Evolutionary conservation across 1,284 basidiomycete species (phyloP).

Genomic region (Xerocomus alliaceus): DNA sequence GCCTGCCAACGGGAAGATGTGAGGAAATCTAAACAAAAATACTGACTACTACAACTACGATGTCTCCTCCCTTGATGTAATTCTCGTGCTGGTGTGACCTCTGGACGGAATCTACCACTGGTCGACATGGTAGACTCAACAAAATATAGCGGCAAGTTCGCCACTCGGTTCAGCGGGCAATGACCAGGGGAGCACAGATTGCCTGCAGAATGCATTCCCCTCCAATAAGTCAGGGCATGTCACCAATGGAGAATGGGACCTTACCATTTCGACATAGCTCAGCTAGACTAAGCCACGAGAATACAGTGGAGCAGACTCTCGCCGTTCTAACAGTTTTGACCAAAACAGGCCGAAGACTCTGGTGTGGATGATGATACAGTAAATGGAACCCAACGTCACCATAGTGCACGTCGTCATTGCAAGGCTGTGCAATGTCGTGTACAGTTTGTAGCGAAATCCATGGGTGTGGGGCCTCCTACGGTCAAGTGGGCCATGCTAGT

Average conservation of each 20-base stretch:
- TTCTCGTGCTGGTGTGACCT: background rate
- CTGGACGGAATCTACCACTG: background rate
- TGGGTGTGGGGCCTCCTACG: background rate
- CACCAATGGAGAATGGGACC: background rate
- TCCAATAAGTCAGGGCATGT: conserved; percentile 3
- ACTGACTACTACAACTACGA: conserved; percentile 15
- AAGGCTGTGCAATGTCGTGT: conserved; percentile 34
- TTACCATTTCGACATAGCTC: conserved; percentile 6
- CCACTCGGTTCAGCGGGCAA: conserved; percentile 5
- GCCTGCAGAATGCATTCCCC: background rate
- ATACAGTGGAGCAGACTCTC: background rate
- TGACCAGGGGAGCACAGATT: background rate
- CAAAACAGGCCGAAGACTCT: background rate
- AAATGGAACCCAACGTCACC: background rate
- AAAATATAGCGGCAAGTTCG: background rate
- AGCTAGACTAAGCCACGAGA: background rate
- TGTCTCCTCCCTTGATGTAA: background rate
- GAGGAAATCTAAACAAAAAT: conserved; percentile 23
- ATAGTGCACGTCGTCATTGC: conserved; percentile 11
- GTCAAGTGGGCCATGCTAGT: background rate
- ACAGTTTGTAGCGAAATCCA: conserved; percentile 13
- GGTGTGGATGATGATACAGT: background rate
- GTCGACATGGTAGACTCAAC: background rate
- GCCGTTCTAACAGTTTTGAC: background rate
- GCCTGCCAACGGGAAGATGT: background rate